Evolutionary conservation across 108 stramenopile genomes (phyloP), one percentile per base, ranked within the genome.

Genomic region (Seminavis robusta): DNA sequence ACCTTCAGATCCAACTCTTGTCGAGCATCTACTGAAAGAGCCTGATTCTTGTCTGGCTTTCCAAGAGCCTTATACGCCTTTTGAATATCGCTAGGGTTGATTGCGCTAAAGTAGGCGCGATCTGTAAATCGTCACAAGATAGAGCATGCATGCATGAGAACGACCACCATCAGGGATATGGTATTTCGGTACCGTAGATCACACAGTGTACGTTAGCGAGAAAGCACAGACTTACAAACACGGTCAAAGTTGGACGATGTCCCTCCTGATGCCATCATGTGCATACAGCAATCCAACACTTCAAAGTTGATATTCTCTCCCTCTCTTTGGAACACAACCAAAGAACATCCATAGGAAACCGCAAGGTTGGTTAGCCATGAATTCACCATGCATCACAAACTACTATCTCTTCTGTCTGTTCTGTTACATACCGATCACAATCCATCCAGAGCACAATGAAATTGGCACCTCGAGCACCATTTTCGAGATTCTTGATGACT

Each of bases 261-360:
- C 1, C 51, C 33, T 1, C 65, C 61, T 10, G 69, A 74, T 36
- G 73, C 67, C 86, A 86, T 90, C 26, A 75, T 38, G 38, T 80
- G 73, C 76, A 73, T 69, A 50, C 82, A 86, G 45, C 86, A 80
- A 52, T 95, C 86, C 40, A 96, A 70, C 23, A 97, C 94, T 69
- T 99, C 96, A 69, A 88, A 96, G 43, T 92, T 95, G 41, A 98
- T 99, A 69, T 95, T 94, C 59, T 98, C 97, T 24, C 97, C 92
- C 68, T 94, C 92, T n/a, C 58, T 59, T 15, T 37, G 27, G 13
- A 6, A 25, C 17, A 52, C 1, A 41, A 42, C 19, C 13, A 37
- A 10, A 37, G 9, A 10, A 47, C 0, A 33, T 17, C 23, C 10
- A 25, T 49, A 11, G 55, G 21, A 19, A 54, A 31, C 15, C 25